Evolutionary conservation across 108 stramenopile genomes (phyloP).

Genomic region (Schizochytrium sp.): DNA sequence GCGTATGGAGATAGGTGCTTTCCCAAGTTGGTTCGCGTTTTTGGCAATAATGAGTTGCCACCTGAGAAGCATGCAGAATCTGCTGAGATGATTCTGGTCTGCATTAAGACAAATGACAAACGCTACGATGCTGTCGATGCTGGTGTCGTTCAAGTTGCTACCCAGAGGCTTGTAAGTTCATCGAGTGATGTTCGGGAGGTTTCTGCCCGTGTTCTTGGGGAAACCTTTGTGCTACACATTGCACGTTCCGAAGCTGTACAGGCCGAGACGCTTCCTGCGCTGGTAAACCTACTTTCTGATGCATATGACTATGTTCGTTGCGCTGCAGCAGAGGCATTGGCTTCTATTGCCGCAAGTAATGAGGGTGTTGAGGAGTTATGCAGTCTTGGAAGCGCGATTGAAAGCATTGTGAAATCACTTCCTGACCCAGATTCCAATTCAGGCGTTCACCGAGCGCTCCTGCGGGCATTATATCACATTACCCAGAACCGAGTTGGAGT

Average conservation of each 20-base stretch:
- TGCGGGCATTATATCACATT: background rate
- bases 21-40: conserved; percentile 33
- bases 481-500: background rate
- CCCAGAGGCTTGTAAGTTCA: background rate
- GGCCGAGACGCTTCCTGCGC: background rate
- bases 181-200: conserved; percentile 35
- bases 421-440: background rate
- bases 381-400: background rate
- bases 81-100: background rate
- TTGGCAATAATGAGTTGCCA: conserved; percentile 20
- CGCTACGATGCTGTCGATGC: background rate
- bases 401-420: background rate
- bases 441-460: conserved; percentile 5
- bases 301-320: background rate
- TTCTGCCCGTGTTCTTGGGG: background rate
- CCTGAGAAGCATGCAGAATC: background rate
- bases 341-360: background rate
- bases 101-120: conserved; percentile 2
- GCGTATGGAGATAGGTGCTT: conserved; percentile 49
- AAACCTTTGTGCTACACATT: background rate
- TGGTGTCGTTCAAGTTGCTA: background rate
- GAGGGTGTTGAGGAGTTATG: conserved; percentile 26
- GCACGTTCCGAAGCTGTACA: background rate
- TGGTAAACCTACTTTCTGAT: conserved; percentile 19
- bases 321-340: background rate